Base-by-base conservation (phyloP, 2,329 filamentous ascomycete genomes). In the Trichophyton simii region DNA sequence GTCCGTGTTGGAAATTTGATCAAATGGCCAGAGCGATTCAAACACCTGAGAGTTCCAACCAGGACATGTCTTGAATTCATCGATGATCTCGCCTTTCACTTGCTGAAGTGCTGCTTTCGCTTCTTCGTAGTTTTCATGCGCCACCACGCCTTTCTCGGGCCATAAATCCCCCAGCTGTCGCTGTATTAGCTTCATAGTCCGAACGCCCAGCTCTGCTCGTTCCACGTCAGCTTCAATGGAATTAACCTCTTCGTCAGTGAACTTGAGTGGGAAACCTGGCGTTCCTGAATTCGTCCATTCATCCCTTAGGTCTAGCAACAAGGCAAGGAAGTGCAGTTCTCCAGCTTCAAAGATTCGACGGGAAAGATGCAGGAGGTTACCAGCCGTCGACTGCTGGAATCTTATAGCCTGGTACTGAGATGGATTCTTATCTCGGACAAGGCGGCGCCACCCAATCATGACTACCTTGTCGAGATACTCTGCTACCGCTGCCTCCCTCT, bases 21-120 rank as follows among this genome's bases (percentile, higher is more conserved):
- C 67, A 63, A 71, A 71, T 48, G 69, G 69, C 68, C 68, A 71
- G 63, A 63, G 66, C 3, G 61, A 63, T 63, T 67, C 50, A 36
- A 67, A 70, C 58, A 69, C 68, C 2, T 63, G 66, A 54, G 28
- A 70, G 60, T 70, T 67, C 64, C 69, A 64, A 5, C 68, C 67
- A 6, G 58, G 67, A n/a, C 68, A 66, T 44, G 66, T 66, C 57
- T 48, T 25, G 11, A 70, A 65, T 65, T 71, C 64, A 28, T 67
- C 63, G 57, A 70, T 61, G 55, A 71, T 65, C 59, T 62, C 64
- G 55, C n/a, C 31, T 61, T 68, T 71, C 34, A 68, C 57, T 63
- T 70, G 50, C 2, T 63, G 8, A 9, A 72, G 66, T 0, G 57
- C 57, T 36, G 31, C 41, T 57, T 54, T 65, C 25, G 50, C 57